Base-by-base conservation (phyloP, 1,284 basidiomycete species). In the Sutorius eximius region DNA sequence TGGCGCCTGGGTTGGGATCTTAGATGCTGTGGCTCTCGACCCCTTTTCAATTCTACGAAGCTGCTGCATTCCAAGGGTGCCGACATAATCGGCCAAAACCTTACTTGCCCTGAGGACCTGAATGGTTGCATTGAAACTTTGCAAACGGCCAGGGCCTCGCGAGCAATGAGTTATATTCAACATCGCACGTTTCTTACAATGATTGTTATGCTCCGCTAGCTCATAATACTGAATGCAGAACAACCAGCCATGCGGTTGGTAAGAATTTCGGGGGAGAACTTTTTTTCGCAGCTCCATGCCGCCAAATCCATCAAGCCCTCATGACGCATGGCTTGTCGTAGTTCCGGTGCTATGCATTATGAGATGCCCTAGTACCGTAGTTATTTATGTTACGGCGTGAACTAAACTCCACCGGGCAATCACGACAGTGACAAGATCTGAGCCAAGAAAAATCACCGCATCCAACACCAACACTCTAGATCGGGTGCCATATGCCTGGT, bases 101-200 rank as follows among this genome's bases (percentile, higher is more conserved):
- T 59, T 57, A 40, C 34, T 48, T 30, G 24, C 56, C 56, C 56
- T 57, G 56, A 46, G 42, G 24, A 57, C 56, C 56, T 57, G 56
- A 46, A 46, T 22, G 16, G 18, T 24, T 30, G 24, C 5, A 43
- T 38, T 18, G 22, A 40, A 30, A 46, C 34, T 20, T 13, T 49
- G 29, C 29, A 32, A 1, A 10, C 12, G 29, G 5, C 20, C 20
- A 16, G 11, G 29, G 16, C 48, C 44, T 12, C 47, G 44, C 11
- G 16, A 12, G 10, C 48, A 5, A 11, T 24, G 49, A 33, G 29
- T 22, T 12, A 46, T 8, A 15, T 15, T 30, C 40, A 11, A 22
- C n/a, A 2, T 20, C 6, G 8, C 15, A 15, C 27, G 15, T 50
- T 36, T 11, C 9, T 36, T 20, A 24, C 16, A 24, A 49, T 27